Evolutionary conservation across 176 grass and related monocot species (phyloP).

Genomic region (Ensete glaucum): DNA sequence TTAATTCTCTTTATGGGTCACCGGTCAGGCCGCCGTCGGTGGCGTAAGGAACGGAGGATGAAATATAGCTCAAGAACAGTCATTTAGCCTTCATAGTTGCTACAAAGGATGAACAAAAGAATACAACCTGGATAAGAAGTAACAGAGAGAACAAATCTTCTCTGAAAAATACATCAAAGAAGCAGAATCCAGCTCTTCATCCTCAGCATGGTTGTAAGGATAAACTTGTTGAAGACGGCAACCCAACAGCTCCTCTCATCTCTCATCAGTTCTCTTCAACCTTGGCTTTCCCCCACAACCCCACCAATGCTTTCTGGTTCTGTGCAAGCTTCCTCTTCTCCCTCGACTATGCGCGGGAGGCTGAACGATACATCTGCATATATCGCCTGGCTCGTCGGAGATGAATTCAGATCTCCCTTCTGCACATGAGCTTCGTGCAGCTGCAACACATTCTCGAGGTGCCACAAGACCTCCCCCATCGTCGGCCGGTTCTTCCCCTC

Average conservation of each 20-base stretch:
- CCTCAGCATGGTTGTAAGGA: no score
- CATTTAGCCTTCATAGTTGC: background rate
- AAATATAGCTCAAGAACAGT: no score
- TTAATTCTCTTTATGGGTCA: no score
- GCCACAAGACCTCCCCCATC: slow-evolving; percentile 17
- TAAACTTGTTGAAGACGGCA: no score
- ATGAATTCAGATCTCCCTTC: background rate
- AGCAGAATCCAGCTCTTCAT: no score
- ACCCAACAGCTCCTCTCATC: no score
- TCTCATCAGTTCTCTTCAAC: no score
- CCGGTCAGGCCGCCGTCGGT: no score
- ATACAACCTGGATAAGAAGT: background rate
- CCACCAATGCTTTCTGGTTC: background rate
- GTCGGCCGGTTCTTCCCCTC: slow-evolving; percentile 17
- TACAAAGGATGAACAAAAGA: background rate
- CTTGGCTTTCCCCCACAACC: no score
- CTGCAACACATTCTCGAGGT: slow-evolving; percentile 8
- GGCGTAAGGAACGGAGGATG: no score
- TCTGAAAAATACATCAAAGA: no score
- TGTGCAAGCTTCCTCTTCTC: background rate
- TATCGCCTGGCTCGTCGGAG: background rate
- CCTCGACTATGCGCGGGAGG: background rate
- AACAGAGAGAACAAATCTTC: no score
- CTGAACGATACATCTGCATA: background rate
- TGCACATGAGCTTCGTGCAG: slow-evolving; percentile 4